Conservation (phyloP, 108 stramenopile genomes). For the Nitzschia sp. region DNA sequence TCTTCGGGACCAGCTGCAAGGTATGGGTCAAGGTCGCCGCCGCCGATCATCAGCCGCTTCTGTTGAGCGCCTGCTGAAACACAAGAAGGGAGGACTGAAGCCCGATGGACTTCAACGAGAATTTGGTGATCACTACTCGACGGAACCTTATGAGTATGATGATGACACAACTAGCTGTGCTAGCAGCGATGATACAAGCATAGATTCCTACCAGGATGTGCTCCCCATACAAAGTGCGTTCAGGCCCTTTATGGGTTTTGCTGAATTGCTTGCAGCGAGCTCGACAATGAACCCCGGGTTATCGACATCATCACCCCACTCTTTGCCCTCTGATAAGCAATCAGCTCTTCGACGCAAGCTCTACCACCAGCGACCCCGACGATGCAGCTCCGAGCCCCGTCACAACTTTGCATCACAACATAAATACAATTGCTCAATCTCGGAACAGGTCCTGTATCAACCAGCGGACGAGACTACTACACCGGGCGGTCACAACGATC, state of each 20-base stretch:
- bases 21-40: background rate
- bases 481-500: background rate
- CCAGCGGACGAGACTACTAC: background rate
- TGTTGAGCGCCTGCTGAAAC: background rate
- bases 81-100: background rate
- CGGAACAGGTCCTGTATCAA: no score
- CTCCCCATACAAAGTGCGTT: background rate
- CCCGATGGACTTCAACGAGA: background rate
- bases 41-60: background rate
- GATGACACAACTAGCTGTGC: background rate
- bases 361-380: background rate
- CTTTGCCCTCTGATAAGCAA: background rate
- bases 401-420: background rate
- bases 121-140: background rate
- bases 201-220: background rate
- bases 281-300: background rate
- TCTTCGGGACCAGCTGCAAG: slow-evolving; percentile 44
- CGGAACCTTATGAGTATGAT: no score
- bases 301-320: background rate
- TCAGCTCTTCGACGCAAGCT: background rate
- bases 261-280: background rate
- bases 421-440: no score
- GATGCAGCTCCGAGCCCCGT: background rate
- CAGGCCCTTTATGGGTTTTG: background rate
- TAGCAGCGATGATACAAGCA: background rate